Evolutionary conservation across 768 basidiomycete genomes (phyloP).

Genomic region (Boletus pseudopeckii): DNA sequence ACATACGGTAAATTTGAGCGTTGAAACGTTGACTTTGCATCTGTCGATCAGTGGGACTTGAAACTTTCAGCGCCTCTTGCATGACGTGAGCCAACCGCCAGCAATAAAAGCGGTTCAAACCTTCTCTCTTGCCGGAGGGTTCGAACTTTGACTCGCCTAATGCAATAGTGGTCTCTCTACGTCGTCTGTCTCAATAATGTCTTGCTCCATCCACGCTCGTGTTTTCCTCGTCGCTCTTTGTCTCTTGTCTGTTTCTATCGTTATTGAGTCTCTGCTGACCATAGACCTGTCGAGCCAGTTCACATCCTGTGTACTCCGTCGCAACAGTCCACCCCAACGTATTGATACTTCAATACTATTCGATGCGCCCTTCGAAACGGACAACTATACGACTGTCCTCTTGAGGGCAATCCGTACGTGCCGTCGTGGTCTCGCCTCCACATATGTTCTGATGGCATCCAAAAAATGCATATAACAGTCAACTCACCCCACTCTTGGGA

Average conservation of each 20-base stretch:
- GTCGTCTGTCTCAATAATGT: slow-evolving; percentile 1
- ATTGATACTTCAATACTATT: too few species aligned
- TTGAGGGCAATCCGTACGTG: slow-evolving; percentile 16
- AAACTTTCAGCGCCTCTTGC: too few species aligned
- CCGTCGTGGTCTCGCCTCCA: background rate
- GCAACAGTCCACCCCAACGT: background rate
- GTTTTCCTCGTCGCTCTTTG: slow-evolving; percentile 18
- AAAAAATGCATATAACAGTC: background rate
- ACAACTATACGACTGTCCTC: background rate
- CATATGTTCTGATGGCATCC: background rate
- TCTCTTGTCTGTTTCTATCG: slow-evolving; percentile 3
- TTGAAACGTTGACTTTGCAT: too few species aligned
- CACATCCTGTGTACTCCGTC: background rate
- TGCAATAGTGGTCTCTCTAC: background rate
- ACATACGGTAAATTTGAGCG: too few species aligned
- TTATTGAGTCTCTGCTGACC: slow-evolving; percentile 10
- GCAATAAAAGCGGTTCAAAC: too few species aligned
- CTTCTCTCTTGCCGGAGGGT: too few species aligned
- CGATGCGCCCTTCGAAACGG: background rate
- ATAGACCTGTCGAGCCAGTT: background rate
- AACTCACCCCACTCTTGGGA: slow-evolving; percentile 18
- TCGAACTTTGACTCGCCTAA: too few species aligned
- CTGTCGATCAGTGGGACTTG: too few species aligned
- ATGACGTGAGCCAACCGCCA: too few species aligned
- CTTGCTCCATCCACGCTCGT: slow-evolving; percentile 3